Evolutionary conservation across 148 eudicot species (phyloP), one percentile per base, ranked within the genome.

Genomic region (Arctostaphylos glauca): DNA sequence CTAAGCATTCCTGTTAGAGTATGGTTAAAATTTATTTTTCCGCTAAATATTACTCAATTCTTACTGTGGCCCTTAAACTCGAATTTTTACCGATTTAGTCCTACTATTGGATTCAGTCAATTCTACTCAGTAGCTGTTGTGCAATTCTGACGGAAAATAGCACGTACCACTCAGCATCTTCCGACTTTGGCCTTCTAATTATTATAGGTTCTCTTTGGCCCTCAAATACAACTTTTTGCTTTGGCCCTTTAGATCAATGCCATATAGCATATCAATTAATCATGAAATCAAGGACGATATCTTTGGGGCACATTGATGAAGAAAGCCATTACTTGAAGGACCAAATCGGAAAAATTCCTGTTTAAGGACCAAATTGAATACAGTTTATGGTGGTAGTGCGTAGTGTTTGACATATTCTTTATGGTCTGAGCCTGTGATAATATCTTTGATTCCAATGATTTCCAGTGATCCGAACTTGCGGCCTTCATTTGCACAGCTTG

Each of bases 401-500:
- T 9, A 64, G 12, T 23, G 38, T 64, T 21, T 15, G 9, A 25
- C 70, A 9, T 62, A 8, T 8, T 23, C 70, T 64, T 64, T 64
- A 52, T 10, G 3, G 70, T 66, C 10, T 66, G 71, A 66, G 38
- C 43, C 71, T 25, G 10, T 18, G 38, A 54, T 81, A 59, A 76
- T 71, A 67, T 54, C 56, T 59, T 82, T 46, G 75, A 41, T 2
- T 83, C 14, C 71, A 58, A 41, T 84, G 43, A 41, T 53, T 9
- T 83, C 15, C 94, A 96, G 99, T 50, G 99, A 94, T 43, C 99
- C 99, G 4, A 94, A 89, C 84, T 79, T 93, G 81, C 94, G 99
- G 7, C 99, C 99, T 85, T 96, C 99, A 19, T 96, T 96, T 87
- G 93, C 90, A 8, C 94, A 96, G 85, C 95, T 96, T n/a, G 82